Base-by-base conservation (phyloP, 768 basidiomycete species). In the Phylloporus rhodoxanthus region DNA sequence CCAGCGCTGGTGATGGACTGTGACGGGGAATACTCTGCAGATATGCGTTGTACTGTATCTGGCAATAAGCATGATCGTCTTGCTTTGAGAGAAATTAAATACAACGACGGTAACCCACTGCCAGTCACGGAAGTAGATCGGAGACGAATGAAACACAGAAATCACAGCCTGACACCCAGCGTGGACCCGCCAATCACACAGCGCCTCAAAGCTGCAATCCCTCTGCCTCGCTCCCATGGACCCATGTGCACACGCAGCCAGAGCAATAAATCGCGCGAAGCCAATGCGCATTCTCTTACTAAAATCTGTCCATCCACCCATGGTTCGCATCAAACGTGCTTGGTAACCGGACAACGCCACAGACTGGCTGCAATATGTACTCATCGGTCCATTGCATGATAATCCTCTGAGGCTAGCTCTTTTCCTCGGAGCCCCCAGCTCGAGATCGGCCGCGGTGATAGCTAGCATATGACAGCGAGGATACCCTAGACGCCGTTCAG, bases 211-310 rank as follows among this genome's bases (percentile, higher is more conserved):
- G 26, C 26, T 26, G 26, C 26, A 26, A 26, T 26, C 26, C 26
- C 2, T 26, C 26, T 26, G 26, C 26, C 26, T 26, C 8, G 26
- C 15, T 7, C 3, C 15, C n/a, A 7, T 6, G 15, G 4, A 34
- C 2, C 25, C 38, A 41, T 37, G 48, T 26, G 20, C 45, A 9
- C 33, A 39, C 45, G 21, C 44, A n/a, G n/a, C 3, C 33, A 44
- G 52, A 47, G 61, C 53, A 64, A 63, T 63, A 45, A 53, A 63
- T 64, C 62, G 59, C 39, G 52, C 51, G 61, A 63, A 63, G 59
- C 44, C 32, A 26, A 9, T n/a, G 34, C 32, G 15, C 40, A 39
- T 45, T 53, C 46, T 50, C 57, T 61, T 52, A 56, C 60, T 59
- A 58, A 61, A 43, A 29, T 13, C 42, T 29, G 26, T 43, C 42